phyloP scores from a whole-genome alignment of 164 flowering plant genomes.

The Kingdonia uniflora region DNA sequence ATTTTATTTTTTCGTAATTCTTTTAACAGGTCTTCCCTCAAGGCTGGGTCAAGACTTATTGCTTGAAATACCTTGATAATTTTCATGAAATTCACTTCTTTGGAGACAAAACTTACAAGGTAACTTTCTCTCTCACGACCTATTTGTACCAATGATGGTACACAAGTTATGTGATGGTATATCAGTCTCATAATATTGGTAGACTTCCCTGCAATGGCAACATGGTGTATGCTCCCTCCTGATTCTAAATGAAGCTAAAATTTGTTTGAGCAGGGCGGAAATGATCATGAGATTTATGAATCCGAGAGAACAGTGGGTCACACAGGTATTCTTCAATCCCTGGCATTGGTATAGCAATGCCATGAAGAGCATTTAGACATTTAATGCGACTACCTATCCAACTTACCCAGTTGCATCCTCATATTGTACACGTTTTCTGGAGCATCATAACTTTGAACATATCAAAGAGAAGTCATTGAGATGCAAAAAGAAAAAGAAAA shows the following conservation, averaged over 20 bases:
- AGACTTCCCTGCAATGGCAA: too few relatives aligned
- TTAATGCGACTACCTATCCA: too few relatives aligned
- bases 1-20: conserved; percentile 1
- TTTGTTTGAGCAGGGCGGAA: conserved; percentile 73
- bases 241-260: too few relatives aligned
- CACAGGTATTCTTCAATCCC: conserved; percentile 56
- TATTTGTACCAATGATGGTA: too few relatives aligned
- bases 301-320: conserved; percentile 86
- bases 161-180: too few relatives aligned
- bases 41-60: conserved; percentile 99
- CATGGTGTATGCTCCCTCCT: too few relatives aligned
- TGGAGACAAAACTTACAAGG: conserved; percentile 99
- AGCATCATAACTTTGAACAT: too few relatives aligned
- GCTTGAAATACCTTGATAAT: conserved; percentile 76
- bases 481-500: too few relatives aligned
- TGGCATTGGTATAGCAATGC: not conserved
- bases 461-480: too few relatives aligned
- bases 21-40: conserved; percentile 75
- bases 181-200: too few relatives aligned
- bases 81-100: conserved; percentile 92
- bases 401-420: too few relatives aligned
- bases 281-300: conserved; percentile 81
- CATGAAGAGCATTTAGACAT: not conserved
- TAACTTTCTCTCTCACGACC: conserved; percentile 7
- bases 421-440: too few relatives aligned